Evolutionary conservation across 257 asterid genomes (phyloP), one percentile per base, ranked within the genome.

Genomic region (Nicotiana attenuata): DNA sequence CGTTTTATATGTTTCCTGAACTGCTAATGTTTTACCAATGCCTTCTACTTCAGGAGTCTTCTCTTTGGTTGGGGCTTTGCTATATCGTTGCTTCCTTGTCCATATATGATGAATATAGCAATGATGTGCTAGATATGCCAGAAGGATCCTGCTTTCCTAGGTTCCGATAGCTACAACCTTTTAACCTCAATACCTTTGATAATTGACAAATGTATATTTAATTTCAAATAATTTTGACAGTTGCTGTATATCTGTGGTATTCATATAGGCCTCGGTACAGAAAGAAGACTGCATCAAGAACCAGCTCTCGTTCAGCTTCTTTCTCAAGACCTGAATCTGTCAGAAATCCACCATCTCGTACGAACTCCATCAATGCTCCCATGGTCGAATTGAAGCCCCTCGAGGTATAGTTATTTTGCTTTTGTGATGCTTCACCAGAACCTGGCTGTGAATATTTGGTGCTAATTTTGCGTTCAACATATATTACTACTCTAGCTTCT

Each of bases 101-200:
- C 79, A 89, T 93, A 41, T 96, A 94, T 52, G 99, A 96, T 56
- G 99, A 96, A 77, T 96, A 96, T 85, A 93, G 97, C 93, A 96
- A 94, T 10, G 99, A 96, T 86, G 81, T 96, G 77, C 97, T 96
- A 24, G 98, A 96, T 87, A 88, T 92, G 97, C 91, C 94, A 1
- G 99, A 96, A 87, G 99, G 99, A 52, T 92, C 98, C 82, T 94
- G 98, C 93, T 91, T 93, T 78, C 98, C 97, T 55, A 94, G 98
- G 99, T 96, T 82, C 87, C 3, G 13, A 80, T 69, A 65, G 28
- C 60, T 24, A 22, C 77, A 65, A 60, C 50, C 22, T 80, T 38
- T 80, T 15, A 10, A 65, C 41, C 83, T 45, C 75, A 41, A 65
- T n/a, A 45, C 22, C 75, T 80, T 14, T 33, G 35, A 28, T 63